Conservation (phyloP, 257 asterid species). For the Solanum corneliomulleri region DNA sequence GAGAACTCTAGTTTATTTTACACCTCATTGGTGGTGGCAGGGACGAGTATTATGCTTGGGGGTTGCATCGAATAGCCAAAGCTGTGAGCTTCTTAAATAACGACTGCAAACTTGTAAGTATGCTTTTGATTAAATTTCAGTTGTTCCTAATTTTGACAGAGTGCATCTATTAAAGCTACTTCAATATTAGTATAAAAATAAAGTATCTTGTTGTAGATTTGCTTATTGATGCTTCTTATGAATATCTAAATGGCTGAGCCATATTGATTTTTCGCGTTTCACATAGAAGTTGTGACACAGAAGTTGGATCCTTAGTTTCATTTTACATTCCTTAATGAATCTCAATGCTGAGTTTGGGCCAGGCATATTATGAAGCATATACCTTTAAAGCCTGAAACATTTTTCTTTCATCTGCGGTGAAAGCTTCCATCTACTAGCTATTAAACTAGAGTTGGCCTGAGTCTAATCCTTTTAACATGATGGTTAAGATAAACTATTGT, state of each 20-base stretch:
- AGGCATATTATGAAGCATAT: background rate
- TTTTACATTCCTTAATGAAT: background rate
- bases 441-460: background rate
- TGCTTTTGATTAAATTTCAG: background rate
- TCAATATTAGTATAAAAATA: background rate
- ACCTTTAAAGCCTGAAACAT: background rate
- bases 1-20: background rate
- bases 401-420: background rate
- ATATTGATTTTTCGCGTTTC: background rate
- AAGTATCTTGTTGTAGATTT: background rate
- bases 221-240: background rate
- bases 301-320: background rate
- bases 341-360: background rate
- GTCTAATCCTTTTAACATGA: background rate
- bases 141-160: background rate
- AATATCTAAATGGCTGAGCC: background rate
- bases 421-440: background rate
- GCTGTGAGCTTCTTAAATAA: slow-evolving; percentile 99
- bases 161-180: background rate
- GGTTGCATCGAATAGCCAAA: slow-evolving; percentile 93
- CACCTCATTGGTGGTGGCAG: slow-evolving; percentile 26
- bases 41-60: slow-evolving; percentile 97
- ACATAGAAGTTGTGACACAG: background rate
- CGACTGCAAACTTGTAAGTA: slow-evolving; percentile 89
- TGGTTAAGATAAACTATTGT: background rate